Percentiles rank a stretch among this genome's conserved stretches.
Evolutionary conservation across 352 stramenopile genomes (phyloP).

Genomic region (Pythium sukuiense): DNA sequence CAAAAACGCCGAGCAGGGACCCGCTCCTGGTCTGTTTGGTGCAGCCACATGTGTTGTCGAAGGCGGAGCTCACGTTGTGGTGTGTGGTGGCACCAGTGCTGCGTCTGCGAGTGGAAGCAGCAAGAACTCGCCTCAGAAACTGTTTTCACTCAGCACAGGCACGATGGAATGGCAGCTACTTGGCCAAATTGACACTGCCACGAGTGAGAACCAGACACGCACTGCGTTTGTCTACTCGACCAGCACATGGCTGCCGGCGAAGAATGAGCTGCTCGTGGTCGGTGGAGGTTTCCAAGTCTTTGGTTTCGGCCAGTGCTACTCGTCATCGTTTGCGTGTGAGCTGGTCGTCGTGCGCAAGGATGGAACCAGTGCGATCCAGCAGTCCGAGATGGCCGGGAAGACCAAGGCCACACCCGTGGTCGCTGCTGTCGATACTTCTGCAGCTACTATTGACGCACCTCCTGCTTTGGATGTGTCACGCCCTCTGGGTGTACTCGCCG

Average conservation of each 20-base stretch:
- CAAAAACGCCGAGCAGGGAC: constrained; percentile 36
- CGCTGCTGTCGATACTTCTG: not conserved
- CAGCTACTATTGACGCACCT: not conserved
- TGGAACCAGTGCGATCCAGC: constrained; percentile 1
- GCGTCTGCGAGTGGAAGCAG: constrained; percentile 22
- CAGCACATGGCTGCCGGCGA: constrained; percentile 44
- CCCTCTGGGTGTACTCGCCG: constrained; percentile 35
- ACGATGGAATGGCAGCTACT: constrained; percentile 52
- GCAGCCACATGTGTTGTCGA: constrained; percentile 48
- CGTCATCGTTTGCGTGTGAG: constrained; percentile 53
- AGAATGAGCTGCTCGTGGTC: constrained; percentile 45
- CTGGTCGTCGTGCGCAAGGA: constrained; percentile 38
- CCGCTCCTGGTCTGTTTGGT: constrained; percentile 43
- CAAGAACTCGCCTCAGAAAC: constrained; percentile 36
- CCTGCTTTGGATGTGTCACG: not conserved
- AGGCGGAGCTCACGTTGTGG: constrained; percentile 47
- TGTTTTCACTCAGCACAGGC: constrained; percentile 51
- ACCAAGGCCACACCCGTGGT: not conserved
- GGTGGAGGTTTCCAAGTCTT: constrained; percentile 84
- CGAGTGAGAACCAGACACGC: constrained; percentile 42
- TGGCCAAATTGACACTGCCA: constrained; percentile 31
- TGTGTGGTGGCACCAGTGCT: constrained; percentile 56
- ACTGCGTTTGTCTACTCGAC: constrained; percentile 61
- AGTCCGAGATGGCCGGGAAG: not conserved
- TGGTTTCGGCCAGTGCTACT: constrained; percentile 84